A percentile compares a stretch with the other conserved stretches of the same genome.
Conservation (phyloP, 1,284 basidiomycete species). For the Termitomyces sp. region DNA sequence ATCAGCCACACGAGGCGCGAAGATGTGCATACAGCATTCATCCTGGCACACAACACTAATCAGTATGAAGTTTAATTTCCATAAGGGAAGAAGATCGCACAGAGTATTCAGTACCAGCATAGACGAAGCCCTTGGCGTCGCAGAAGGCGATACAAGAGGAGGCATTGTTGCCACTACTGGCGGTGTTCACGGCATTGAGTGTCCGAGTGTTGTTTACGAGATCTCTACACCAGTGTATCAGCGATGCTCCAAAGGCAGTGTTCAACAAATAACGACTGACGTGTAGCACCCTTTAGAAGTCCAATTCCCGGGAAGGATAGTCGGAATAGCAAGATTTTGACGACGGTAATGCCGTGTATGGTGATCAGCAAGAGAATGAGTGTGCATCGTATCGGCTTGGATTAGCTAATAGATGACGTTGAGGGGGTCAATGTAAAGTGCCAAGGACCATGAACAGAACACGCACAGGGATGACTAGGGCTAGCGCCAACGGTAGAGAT, state of each 20-base stretch:
- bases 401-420: slow-evolving; percentile 20
- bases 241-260: neutral
- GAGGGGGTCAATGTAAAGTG: slow-evolving; percentile 5
- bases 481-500: slow-evolving; percentile 29
- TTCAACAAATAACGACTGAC: slow-evolving; percentile 34
- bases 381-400: slow-evolving; percentile 23
- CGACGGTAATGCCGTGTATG: slow-evolving; percentile 27
- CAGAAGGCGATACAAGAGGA: slow-evolving; percentile 64
- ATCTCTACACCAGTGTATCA: slow-evolving; percentile 37
- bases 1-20: slow-evolving; percentile 8
- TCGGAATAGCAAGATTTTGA: slow-evolving; percentile 30
- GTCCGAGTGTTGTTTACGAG: slow-evolving; percentile 44
- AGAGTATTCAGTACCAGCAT: slow-evolving; percentile 56
- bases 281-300: slow-evolving; percentile 59
- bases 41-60: slow-evolving; percentile 19
- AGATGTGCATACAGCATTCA: slow-evolving; percentile 51
- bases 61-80: neutral
- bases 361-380: slow-evolving; percentile 17
- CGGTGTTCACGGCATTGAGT: slow-evolving; percentile 41
- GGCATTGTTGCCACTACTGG: slow-evolving; percentile 55
- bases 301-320: slow-evolving; percentile 49
- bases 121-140: slow-evolving; percentile 43
- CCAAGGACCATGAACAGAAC: neutral
- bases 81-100: slow-evolving; percentile 23
- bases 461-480: slow-evolving; percentile 33